These are phyloP conservation scores for Penicillium maclennaniae DNA, from an alignment of 495 filamentous ascomycete species.

Conservation along the genomic window DNA sequence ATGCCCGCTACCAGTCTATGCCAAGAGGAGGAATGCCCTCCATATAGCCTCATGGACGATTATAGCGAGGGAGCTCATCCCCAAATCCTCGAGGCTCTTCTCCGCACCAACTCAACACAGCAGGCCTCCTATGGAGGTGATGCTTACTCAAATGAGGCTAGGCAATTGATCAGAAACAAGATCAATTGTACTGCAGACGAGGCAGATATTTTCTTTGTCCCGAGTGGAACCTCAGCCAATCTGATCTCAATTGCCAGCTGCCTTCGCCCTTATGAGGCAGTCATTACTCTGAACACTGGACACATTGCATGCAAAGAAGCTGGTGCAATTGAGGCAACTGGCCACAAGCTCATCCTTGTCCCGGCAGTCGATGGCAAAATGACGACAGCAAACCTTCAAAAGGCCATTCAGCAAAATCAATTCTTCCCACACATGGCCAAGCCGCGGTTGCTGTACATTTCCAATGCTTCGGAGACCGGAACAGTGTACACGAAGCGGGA, in stretches of 20 bases:
- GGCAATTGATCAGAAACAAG: constrained; percentile 29
- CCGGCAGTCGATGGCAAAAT: constrained; percentile 39
- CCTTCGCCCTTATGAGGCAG: constrained; percentile 41
- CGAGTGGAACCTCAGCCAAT: constrained; percentile 43
- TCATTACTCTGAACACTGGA: constrained; percentile 38
- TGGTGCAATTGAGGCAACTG: constrained; percentile 43
- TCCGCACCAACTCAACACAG: constrained; percentile 36
- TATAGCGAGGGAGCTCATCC: constrained; percentile 47
- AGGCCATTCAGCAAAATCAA: constrained; percentile 33
- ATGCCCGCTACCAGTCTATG: constrained; percentile 29
- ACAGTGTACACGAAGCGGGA: constrained; percentile 40
- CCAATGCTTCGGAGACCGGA: constrained; percentile 42
- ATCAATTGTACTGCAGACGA: constrained; percentile 33
- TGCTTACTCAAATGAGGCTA: constrained; percentile 30
- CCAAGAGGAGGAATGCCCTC: constrained; percentile 28
- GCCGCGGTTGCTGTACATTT: constrained; percentile 41
- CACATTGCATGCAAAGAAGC: constrained; percentile 45
- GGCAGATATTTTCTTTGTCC: constrained; percentile 43
- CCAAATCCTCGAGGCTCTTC: constrained; percentile 38
- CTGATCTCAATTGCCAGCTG: constrained; percentile 44
- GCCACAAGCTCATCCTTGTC: constrained; percentile 43
- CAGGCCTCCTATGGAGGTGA: constrained; percentile 42
- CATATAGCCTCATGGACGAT: constrained; percentile 45
- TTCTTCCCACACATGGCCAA: constrained; percentile 46
- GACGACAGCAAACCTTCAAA: constrained; percentile 34